Base-by-base conservation (phyloP, 495 filamentous ascomycete species). In the Xylaria scruposa region DNA sequence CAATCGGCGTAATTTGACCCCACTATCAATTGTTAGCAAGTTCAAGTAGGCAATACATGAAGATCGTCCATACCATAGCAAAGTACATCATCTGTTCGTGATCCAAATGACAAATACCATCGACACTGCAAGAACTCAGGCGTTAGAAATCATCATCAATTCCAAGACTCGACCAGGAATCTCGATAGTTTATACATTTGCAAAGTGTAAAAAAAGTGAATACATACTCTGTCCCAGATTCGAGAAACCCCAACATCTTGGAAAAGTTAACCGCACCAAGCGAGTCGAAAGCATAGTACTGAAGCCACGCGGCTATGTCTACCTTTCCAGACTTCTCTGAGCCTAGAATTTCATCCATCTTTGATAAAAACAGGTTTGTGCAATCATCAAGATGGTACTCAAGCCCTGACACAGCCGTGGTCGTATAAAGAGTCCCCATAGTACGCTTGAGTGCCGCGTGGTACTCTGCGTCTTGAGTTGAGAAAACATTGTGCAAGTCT, bases 221-320 rank as follows among this genome's bases (percentile, higher is more conserved):
- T 49, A n/a, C 46, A 21, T 21, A 21, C 46, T 89, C 88, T 6
- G 83, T 66, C 26, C 86, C 88, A 15, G 68, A 49, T 62, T 87
- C 85, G 1, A 89, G 77, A 69, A 88, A 87, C 1, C 87, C 86
- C 63, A 90, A 83, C 31, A 83, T 83, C 58, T 87, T 81, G 3
- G 83, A 86, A 64, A 85, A 89, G 0, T 86, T 88, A 58, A 90
- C 85, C 61, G 84, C 78, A 8, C 86, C 85, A 47, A 90, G 87
- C 3, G 89, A 87, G 72, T 90, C 89, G 70, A 87, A 89, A 0
- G 88, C 87, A 72, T 86, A 90, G 56, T 83, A 87, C 69, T 89
- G 88, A 40, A 89, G 77, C 85, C 87, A 89, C 63, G 86, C 78
- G 0, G 81, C 81, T 3, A 90, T 79, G 72, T 90, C 81, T 6